These are phyloP conservation scores for Elaeagnus macrophylla DNA, from an alignment of 306 rosid genomes.

Conservation along the genomic window DNA sequence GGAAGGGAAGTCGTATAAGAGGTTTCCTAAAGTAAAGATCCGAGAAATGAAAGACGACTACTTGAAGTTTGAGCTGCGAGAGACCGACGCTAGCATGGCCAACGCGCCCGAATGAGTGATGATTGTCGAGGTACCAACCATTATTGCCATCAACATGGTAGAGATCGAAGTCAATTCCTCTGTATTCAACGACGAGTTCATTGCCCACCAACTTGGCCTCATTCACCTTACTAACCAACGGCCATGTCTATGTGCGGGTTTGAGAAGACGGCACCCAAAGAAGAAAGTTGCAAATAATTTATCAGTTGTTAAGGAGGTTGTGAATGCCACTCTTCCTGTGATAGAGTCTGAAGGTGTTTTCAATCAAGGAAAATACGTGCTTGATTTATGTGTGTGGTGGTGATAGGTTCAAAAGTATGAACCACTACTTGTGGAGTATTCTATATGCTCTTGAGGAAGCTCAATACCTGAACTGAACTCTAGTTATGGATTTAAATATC, in stretches of 20 bases:
- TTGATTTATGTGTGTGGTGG: slow-evolving; percentile 72
- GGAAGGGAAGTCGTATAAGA: slow-evolving; percentile 75
- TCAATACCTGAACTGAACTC: slow-evolving; percentile 88
- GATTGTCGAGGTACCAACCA: slow-evolving; percentile 89
- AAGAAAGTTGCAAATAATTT: slow-evolving; percentile 29
- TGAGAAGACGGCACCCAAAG: slow-evolving; percentile 48
- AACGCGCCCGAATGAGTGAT: slow-evolving; percentile 93
- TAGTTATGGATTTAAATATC: slow-evolving; percentile 88
- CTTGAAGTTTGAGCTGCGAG: slow-evolving; percentile 72
- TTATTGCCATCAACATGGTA: slow-evolving; percentile 82
- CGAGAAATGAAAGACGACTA: slow-evolving; percentile 74
- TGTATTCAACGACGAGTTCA: slow-evolving; percentile 93
- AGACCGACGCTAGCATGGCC: slow-evolving; percentile 81
- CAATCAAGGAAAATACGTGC: slow-evolving; percentile 58
- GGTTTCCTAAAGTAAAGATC: slow-evolving; percentile 76
- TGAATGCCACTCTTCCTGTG: slow-evolving; percentile 78
- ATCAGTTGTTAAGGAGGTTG: slow-evolving; percentile 78
- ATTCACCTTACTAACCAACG: slow-evolving; percentile 71
- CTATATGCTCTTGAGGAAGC: slow-evolving; percentile 97
- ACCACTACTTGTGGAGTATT: slow-evolving; percentile 94
- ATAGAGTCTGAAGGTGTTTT: slow-evolving; percentile 83
- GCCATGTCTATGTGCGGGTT: slow-evolving; percentile 93
- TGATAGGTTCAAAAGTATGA: slow-evolving; percentile 95
- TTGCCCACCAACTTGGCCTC: slow-evolving; percentile 93
- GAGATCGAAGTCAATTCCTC: slow-evolving; percentile 94